These are phyloP conservation scores for Sporopachydermia lactativora DNA, from an alignment of 805 yeast species.

Conservation along the genomic window DNA sequence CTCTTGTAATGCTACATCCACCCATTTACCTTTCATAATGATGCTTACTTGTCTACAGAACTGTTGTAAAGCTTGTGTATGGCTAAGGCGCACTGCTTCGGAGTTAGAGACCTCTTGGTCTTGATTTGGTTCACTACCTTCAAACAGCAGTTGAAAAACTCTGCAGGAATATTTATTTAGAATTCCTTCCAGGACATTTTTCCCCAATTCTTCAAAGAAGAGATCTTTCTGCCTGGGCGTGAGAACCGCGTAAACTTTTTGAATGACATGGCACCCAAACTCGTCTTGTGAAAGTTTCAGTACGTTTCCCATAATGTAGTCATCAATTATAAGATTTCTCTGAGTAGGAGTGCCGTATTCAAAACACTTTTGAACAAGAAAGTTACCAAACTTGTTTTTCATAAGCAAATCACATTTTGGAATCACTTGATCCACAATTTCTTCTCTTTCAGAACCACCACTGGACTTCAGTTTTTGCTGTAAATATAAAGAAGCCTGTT, in stretches of 20 bases:
- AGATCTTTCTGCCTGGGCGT: slow-evolving; percentile 14
- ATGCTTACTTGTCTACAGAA: too few relatives aligned
- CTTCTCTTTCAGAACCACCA: slow-evolving; percentile 15
- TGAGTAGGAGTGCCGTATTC: slow-evolving; percentile 21
- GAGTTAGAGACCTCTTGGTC: background rate
- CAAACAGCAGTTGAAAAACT: slow-evolving; percentile 30
- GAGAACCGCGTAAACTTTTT: slow-evolving; percentile 23
- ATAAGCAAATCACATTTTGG: slow-evolving; percentile 19
- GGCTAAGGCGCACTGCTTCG: background rate
- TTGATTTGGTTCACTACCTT: slow-evolving; percentile 15
- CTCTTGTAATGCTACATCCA: slow-evolving; percentile 19
- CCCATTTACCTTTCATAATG: slow-evolving; percentile 21
- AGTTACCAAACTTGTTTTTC: slow-evolving; percentile 27
- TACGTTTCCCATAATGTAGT: slow-evolving; percentile 18
- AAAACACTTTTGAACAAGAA: slow-evolving; percentile 25
- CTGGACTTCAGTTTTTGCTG: slow-evolving; percentile 24
- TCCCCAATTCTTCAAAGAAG: slow-evolving; percentile 24
- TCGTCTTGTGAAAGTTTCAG: slow-evolving; percentile 20
- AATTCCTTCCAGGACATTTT: slow-evolving; percentile 18
- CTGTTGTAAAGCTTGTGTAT: background rate
- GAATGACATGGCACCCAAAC: slow-evolving; percentile 29
- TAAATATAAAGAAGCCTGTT: slow-evolving; percentile 26
- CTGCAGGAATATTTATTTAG: slow-evolving; percentile 26
- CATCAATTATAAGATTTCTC: slow-evolving; percentile 12
- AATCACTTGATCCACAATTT: slow-evolving; percentile 17